These are phyloP conservation scores for Nothophoma quercina DNA, from an alignment of 2,329 filamentous ascomycete species.

Conservation along the genomic window DNA sequence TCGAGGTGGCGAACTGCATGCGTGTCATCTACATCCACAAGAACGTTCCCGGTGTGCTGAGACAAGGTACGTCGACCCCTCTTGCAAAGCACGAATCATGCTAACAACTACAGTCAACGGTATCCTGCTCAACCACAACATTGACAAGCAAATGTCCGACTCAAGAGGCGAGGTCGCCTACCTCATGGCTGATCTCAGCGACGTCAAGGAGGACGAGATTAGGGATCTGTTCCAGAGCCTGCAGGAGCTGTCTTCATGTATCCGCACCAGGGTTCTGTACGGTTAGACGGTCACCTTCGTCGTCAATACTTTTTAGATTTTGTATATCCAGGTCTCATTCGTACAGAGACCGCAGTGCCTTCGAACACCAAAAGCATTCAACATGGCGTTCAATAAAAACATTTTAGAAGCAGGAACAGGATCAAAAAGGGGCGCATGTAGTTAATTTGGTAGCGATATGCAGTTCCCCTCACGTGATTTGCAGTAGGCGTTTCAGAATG, in stretches of 20 bases:
- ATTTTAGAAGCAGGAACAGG: not conserved
- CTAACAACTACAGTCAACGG: constrained; percentile 76
- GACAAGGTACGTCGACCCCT: constrained; percentile 65
- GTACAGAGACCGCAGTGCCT: constrained; percentile 2
- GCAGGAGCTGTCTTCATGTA: constrained; percentile 74
- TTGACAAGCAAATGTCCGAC: constrained; percentile 98
- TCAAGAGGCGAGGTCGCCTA: constrained; percentile 94
- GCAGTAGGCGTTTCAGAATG: constrained; percentile 10
- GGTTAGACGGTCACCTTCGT: constrained; percentile 1
- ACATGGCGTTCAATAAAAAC: constrained; percentile 42
- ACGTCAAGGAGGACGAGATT: constrained; percentile 80
- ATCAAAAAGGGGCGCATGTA: not conserved
- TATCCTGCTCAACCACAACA: constrained; percentile 92
- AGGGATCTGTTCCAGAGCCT: constrained; percentile 85
- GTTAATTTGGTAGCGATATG: constrained; percentile 6
- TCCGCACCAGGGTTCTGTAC: constrained; percentile 59
- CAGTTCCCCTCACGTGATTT: constrained; percentile 2
- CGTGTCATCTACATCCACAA: constrained; percentile 96
- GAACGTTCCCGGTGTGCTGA: constrained; percentile 93
- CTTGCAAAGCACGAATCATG: not conserved
- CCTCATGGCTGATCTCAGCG: constrained; percentile 96
- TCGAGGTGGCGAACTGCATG: constrained; percentile 88
- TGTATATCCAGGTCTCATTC: constrained; percentile 43
- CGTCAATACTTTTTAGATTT: constrained; percentile 24
- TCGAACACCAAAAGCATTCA: constrained; percentile 42